Percentiles rank a stretch among this genome's conserved stretches.
phyloP scores from a whole-genome alignment of 768 basidiomycete genomes.

The Russula sp. region DNA sequence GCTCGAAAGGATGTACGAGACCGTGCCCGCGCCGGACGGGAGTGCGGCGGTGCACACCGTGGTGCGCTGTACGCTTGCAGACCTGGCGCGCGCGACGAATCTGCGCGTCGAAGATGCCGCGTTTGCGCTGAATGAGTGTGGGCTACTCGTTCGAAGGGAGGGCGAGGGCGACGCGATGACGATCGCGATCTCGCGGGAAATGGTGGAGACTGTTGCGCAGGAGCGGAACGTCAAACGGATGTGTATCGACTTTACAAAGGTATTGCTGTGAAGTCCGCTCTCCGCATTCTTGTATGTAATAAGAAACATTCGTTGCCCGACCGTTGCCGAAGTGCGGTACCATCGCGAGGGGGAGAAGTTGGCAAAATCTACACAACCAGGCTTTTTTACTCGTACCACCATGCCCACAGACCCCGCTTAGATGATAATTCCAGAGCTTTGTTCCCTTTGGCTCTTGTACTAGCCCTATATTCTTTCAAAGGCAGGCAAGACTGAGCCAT shows the following conservation, averaged over 20 bases:
- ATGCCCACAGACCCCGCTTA: neutral
- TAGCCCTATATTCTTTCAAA: neutral
- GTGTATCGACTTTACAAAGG: conserved; percentile 59
- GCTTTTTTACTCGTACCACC: neutral
- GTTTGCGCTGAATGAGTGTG: conserved; percentile 85
- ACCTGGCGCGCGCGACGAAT: conserved; percentile 77
- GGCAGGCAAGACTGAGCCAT: no score
- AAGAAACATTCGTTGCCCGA: neutral
- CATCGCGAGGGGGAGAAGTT: neutral
- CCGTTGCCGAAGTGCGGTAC: neutral
- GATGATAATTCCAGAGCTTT: neutral
- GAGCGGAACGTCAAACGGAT: conserved; percentile 70
- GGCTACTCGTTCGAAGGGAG: conserved; percentile 53
- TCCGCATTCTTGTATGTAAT: neutral
- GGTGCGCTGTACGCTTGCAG: conserved; percentile 66
- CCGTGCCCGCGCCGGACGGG: conserved; percentile 58
- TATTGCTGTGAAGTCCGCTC: conserved; percentile 43
- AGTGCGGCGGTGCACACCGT: conserved; percentile 67
- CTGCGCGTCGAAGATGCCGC: conserved; percentile 82
- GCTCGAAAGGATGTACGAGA: conserved; percentile 53
- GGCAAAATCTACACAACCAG: neutral
- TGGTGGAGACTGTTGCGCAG: conserved; percentile 62
- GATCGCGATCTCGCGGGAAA: conserved; percentile 58
- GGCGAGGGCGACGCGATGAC: conserved; percentile 41
- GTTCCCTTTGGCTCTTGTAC: neutral